Conservation (phyloP, 371 early-diverging fungal species). For the Rhizopus delemar region DNA sequence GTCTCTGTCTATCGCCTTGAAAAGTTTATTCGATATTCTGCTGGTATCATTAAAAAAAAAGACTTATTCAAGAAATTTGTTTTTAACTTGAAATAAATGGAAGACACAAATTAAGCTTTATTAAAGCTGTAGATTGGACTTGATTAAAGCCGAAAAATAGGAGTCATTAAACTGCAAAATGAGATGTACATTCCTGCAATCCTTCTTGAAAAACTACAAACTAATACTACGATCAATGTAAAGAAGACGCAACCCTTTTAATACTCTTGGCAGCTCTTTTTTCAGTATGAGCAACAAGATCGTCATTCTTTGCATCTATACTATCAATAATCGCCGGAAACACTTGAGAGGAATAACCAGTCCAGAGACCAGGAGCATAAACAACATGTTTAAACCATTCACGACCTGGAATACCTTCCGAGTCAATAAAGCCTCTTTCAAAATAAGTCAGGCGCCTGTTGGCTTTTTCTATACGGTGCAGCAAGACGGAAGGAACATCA, state of each 20-base stretch:
- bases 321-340: constrained; percentile 60
- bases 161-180: too few relatives aligned
- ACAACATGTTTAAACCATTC: constrained; percentile 68
- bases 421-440: constrained; percentile 61
- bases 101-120: too few relatives aligned
- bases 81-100: too few relatives aligned
- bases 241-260: constrained; percentile 9
- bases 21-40: too few relatives aligned
- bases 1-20: too few relatives aligned
- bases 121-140: too few relatives aligned
- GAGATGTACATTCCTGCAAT: too few relatives aligned
- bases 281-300: constrained; percentile 26
- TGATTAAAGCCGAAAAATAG: too few relatives aligned
- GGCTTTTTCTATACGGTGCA: constrained; percentile 22
- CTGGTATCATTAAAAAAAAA: too few relatives aligned
- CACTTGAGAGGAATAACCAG: constrained; percentile 52
- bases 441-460: constrained; percentile 52
- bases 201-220: too few relatives aligned
- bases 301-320: constrained; percentile 34
- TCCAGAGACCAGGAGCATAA: constrained; percentile 59
- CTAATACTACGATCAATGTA: background rate
- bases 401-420: constrained; percentile 56
- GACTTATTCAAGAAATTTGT: too few relatives aligned
- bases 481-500: constrained; percentile 8
- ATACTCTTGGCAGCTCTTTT: constrained; percentile 26